These are phyloP conservation scores for Globisporangium canariense DNA, from an alignment of 352 stramenopile genomes.

Conservation along the genomic window DNA sequence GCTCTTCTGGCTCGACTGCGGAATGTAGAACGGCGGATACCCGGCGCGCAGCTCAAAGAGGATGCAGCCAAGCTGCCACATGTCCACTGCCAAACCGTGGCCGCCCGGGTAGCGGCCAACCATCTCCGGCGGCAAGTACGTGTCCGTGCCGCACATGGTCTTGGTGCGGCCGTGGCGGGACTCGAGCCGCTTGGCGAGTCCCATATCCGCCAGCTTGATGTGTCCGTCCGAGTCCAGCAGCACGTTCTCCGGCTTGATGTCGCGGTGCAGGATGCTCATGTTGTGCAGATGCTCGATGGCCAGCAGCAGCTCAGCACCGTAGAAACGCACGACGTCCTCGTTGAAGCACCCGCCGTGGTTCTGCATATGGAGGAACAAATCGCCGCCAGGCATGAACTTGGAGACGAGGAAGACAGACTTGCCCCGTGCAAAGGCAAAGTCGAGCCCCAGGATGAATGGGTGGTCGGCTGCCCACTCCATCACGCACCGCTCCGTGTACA, in stretches of 20 bases:
- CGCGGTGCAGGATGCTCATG: constrained; percentile 91
- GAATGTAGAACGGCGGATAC: constrained; percentile 91
- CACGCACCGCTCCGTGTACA: constrained; percentile 76
- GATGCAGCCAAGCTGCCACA: constrained; percentile 93
- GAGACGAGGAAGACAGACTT: constrained; percentile 97
- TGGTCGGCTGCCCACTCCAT: constrained; percentile 89
- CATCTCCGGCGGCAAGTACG: constrained; percentile 90
- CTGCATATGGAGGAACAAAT: constrained; percentile 92
- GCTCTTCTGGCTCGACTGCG: constrained; percentile 84
- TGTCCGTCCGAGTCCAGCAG: constrained; percentile 85
- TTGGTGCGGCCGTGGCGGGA: constrained; percentile 69
- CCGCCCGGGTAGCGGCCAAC: constrained; percentile 64
- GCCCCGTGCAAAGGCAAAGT: constrained; percentile 94
- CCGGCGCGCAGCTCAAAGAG: constrained; percentile 92
- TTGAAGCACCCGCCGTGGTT: constrained; percentile 78
- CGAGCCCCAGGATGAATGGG: constrained; percentile 97
- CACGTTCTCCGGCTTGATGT: constrained; percentile 94
- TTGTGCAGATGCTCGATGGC: constrained; percentile 88
- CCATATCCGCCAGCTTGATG: constrained; percentile 91
- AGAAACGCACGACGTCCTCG: constrained; percentile 80
- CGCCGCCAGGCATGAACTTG: constrained; percentile 97
- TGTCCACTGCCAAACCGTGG: constrained; percentile 89
- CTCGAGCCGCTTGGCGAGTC: constrained; percentile 86
- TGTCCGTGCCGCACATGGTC: constrained; percentile 89
- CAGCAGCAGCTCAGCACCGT: constrained; percentile 76